Evolutionary conservation across 306 rosid species (phyloP), one percentile per base, ranked within the genome.

Genomic region (Vigna trinervia): DNA sequence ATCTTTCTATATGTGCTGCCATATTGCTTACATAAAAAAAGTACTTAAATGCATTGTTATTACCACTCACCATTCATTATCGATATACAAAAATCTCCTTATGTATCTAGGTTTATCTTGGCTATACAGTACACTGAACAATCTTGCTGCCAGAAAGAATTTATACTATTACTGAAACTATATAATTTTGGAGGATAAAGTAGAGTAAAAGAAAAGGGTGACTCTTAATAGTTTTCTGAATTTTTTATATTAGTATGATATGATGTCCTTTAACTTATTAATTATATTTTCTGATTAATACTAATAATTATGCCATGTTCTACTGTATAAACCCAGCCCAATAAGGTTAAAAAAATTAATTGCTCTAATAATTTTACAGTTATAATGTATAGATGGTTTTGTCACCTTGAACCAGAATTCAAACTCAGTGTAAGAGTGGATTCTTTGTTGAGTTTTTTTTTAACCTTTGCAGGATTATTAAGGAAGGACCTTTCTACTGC

Each of bases 341-440:
- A 12, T n/a, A 71, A 20, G 22, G 8, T 41, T 54, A 71, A 12
- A 13, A 13, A 38, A n/a, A 48, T 50, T 71, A 53, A 38, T 20
- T 19, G 19, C 52, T 47, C 52, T 54, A 36, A 22, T 19, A 39
- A 14, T 54, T 8, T 34, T 53, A 17, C 50, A 19, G 36, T 34
- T 62, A 11, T 57, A 58, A 41, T 63, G 39, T 54, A 12, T 57
- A 48, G 69, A 78, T 51, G 43, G 38, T 28, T 20, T 72, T 72
- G 53, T 32, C 19, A 2, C 53, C 53, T 30, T 22, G 41, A 59
- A 59, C 39, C 8, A 7, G 68, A 66, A 32, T 45, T 53, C 36
- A 22, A 50, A 56, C n/a, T 60, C 46, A 64, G 26, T 28, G 17
- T 58, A 59, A 77, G 48, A 60, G 45, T 54, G 45, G 73, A 71